Base-by-base conservation (phyloP, 148 eudicot species). In the Rheum nobile region DNA sequence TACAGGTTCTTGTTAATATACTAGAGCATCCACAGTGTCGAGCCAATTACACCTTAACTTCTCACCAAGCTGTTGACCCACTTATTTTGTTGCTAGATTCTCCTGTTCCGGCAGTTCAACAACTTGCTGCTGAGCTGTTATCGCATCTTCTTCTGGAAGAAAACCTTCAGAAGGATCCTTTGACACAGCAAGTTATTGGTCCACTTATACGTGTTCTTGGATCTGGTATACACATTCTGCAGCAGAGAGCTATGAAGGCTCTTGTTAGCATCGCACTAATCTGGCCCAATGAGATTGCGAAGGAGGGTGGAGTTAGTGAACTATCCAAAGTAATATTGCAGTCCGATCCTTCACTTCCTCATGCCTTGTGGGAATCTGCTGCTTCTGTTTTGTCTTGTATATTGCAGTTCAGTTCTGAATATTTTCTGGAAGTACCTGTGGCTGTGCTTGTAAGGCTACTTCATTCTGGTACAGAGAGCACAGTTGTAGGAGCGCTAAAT, bases 281-380 rank as follows among this genome's bases (percentile, higher is more conserved):
- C n/a, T 95, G 97, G 97, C 99, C 96, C 34, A 95, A 91, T 80
- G 99, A 95, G 80, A 91, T 90, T 65, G 96, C 96, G 32, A 95
- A 87, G 81, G 99, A 95, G 77, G 99, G 99, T 38, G 99, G 99
- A 71, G 99, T 91, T 35, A 75, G 77, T 77, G 96, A 90, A 77
- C 88, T 95, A 21, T 91, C 99, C 71, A 90, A 85, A 79, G 99
- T 95, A 72, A 85, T 95, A 82, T 76, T 95, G 80, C 96, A 86
- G 77, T 83, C 88, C 32, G 97, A 95, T 77, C 90, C 97, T 76
- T 82, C 90, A 47, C 90, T 91, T 79, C 97, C 99, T 78, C 96
- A 90, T 81, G 90, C 90, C 65, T 77, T 95, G 83, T 95, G 97
- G 97, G 99, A 95, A 81, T 85, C 90, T 41, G 97, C 90, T 71